Base-by-base conservation (phyloP, 129 eudicot genomes). In the Deinandra increscens region DNA sequence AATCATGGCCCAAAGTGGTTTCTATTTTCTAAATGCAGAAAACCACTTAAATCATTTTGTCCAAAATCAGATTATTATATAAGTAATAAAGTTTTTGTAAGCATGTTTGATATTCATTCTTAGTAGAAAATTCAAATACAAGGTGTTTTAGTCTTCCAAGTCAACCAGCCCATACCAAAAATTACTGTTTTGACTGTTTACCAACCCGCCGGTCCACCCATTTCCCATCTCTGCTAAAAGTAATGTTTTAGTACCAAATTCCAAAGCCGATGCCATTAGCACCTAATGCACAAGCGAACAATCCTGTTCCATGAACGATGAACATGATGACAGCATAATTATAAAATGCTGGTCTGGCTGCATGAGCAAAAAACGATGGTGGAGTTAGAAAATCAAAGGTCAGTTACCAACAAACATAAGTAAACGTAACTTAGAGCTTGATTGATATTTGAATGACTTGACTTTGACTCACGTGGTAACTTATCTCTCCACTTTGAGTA, bases 401-500 rank as follows among this genome's bases (percentile, higher is more conserved):
- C 49, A 9, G n/a, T 43, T 71, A 48, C 14, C 4, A 46, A 23
- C 36, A 61, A 7, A 46, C 10, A 2, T 22, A 60, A 15, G 19
- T 55, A 29, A 41, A 49, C 48, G n/a, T 12, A 39, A 41, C 13
- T 39, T 15, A 1, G 20, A 20, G 18, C 0, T 9, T 26, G 66
- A 23, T 49, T 13, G 29, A 17, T n/a, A 19, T 38, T 60, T 37
- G 36, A 48, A 61, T 36, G 69, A 33, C 20, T 22, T 36, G 69
- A 33, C 20, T 22, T 26, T n/a, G 20, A 88, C 91, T 85, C 71
- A 88, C 91, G 87, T 20, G 96, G 96, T 73, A 89, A 74, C 87
- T 84, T 86, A 29, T 84, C 93, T 78, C 81, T 86, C 96, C 96
- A 89, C 80, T 89, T 89, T 41, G 96, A 84, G 77, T 83, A 80